Conservation (phyloP, 202 grass and related monocot species). For the Musa balbisiana region DNA sequence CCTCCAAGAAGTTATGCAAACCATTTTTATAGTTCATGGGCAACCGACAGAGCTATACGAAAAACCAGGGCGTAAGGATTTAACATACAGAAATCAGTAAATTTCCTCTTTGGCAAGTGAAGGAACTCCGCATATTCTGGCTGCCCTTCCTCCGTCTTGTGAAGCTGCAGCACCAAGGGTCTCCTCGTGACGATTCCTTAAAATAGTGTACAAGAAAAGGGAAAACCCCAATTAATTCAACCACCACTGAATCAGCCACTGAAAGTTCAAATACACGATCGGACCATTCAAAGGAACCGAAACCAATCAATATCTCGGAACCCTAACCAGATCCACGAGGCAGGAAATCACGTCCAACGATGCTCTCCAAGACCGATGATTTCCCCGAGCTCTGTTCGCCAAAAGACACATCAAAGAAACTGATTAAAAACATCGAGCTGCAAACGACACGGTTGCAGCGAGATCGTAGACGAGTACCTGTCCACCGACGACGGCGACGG, state of each 20-base stretch:
- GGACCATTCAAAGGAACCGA: not conserved
- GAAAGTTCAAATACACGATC: not conserved
- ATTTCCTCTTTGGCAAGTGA: slow-evolving; percentile 11
- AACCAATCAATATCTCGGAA: not conserved
- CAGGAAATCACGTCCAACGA: slow-evolving; percentile 11
- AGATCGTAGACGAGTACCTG: not conserved
- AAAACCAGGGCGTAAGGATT: not conserved
- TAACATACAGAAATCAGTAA: slow-evolving; percentile 8
- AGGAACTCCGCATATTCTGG: slow-evolving; percentile 5
- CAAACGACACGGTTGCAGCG: too few relatives aligned
- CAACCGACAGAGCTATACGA: too few relatives aligned
- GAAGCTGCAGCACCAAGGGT: slow-evolving; percentile 4
- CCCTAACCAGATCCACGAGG: slow-evolving; percentile 12
- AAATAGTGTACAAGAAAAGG: not conserved
- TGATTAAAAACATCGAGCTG: too few relatives aligned
- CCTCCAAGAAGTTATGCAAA: too few relatives aligned
- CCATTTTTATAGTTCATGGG: too few relatives aligned
- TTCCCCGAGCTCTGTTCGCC: slow-evolving; percentile 10
- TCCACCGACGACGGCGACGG: slow-evolving; percentile 9
- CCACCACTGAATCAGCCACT: not conserved
- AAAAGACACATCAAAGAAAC: too few relatives aligned
- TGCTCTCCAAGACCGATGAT: slow-evolving; percentile 14
- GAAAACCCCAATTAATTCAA: not conserved
- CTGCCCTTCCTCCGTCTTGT: slow-evolving; percentile 1
- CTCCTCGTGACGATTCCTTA: slow-evolving; percentile 13